A percentile compares a stretch with the other conserved stretches of the same genome.
These are phyloP conservation scores for Artemisia argyi DNA, from an alignment of 129 eudicot genomes.

Conservation along the genomic window DNA sequence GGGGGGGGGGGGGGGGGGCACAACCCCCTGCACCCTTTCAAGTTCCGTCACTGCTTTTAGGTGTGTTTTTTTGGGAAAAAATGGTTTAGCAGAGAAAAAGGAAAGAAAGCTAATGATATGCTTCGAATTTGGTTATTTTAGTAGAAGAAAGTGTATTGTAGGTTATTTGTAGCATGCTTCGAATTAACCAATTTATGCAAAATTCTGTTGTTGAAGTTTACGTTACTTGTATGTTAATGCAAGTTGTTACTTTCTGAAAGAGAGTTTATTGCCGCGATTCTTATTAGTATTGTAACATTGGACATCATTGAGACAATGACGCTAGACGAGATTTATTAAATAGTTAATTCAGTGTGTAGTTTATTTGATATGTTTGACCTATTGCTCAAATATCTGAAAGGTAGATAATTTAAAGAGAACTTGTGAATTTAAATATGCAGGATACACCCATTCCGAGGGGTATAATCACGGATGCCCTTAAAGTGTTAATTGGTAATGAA, in stretches of 20 bases:
- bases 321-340: too few species aligned
- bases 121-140: neutral
- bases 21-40: too few species aligned
- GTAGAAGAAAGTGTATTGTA: neutral
- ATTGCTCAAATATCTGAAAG: too few species aligned
- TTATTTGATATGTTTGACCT: too few species aligned
- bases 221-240: too few species aligned
- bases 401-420: neutral
- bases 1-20: too few species aligned
- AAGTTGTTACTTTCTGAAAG: too few species aligned
- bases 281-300: neutral
- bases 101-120: neutral
- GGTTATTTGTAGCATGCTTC: neutral
- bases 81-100: too few species aligned
- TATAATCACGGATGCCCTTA: slow-evolving; percentile 53
- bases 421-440: slow-evolving; percentile 27
- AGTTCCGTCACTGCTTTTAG: neutral
- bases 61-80: neutral
- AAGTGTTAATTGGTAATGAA: slow-evolving; percentile 51
- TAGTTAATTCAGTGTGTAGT: too few species aligned
- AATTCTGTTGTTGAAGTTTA: neutral
- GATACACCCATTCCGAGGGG: slow-evolving; percentile 41
- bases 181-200: neutral
- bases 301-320: too few species aligned
- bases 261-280: neutral